Conservation (phyloP, 2,329 filamentous ascomycete species). For the Sphaerulina vaccinii region DNA sequence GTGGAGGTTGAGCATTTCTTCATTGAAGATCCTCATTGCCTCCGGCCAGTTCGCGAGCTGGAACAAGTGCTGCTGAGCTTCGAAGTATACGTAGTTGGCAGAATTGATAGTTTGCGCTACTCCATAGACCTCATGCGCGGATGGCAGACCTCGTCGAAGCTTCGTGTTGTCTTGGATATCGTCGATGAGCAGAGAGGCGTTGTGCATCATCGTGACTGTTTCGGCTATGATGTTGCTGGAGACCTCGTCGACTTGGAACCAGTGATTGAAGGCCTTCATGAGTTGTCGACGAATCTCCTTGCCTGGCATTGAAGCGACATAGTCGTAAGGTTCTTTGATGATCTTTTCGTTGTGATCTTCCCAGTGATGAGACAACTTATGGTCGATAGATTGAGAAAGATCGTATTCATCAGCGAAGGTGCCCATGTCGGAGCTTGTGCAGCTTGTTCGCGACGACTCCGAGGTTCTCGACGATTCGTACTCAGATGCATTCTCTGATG, state of each 20-base stretch:
- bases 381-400: background rate
- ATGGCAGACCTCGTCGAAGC: background rate
- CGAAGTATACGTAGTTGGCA: background rate
- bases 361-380: background rate
- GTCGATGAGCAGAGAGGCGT: background rate
- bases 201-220: background rate
- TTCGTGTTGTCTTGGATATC: background rate
- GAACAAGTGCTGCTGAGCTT: background rate
- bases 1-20: background rate
- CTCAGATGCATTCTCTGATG: background rate
- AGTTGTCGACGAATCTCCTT: background rate
- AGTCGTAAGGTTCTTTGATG: background rate
- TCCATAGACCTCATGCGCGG: background rate
- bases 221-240: background rate
- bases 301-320: background rate
- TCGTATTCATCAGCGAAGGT: background rate
- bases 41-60: background rate
- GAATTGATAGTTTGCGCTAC: slow-evolving; percentile 2
- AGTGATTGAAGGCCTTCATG: background rate
- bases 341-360: background rate
- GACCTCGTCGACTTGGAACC: background rate
- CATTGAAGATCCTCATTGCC: background rate
- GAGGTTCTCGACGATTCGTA: background rate
- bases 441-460: background rate
- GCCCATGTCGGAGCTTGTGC: background rate